Base-by-base conservation (phyloP, 768 basidiomycete species). In the Calocybe gangraenosa region DNA sequence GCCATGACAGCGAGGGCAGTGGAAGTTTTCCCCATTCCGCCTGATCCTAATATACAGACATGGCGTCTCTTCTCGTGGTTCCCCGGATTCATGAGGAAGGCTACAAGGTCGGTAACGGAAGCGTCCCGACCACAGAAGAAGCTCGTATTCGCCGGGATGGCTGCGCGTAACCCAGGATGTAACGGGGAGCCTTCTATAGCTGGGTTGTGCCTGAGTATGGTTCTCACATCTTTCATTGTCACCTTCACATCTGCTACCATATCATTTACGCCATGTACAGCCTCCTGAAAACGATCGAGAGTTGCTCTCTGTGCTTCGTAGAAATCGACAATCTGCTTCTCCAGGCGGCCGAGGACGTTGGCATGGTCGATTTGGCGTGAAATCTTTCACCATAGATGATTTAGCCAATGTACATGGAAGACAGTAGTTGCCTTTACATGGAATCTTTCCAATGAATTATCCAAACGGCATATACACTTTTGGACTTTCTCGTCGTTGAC, bases 11-110 rank as follows among this genome's bases (percentile, higher is more conserved):
- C 51, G 7, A 63, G 50, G 8, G 61, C 60, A 15, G 64, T 40
- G 1, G 64, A 58, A 0, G 66, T 67, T 41, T 65, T 67, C 0
- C 66, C 64, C 10, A 65, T 62, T 2, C 66, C 63, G 0, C 64
- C 66, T 7, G 60, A 44, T 3, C 66, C 66, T 3, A 67, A 42
- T 15, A 67, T 61, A 14, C 34, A 35, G 11, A 28, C 31, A 55
- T 40, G 21, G 51, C 52, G 7, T 57, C 54, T 35, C 66, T 54
- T 56, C 68, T 63, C n/a, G 67, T 69, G 13, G 66, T 40, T 19
- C 66, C 36, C 36, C 68, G 47, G 4, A 60, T 52, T 7, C 5
- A 28, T 5, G 25, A 28, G 25, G 11, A 28, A 28, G 25, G 25
- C 11, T 6, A 49, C 49, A 15, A 59, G 43, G 11, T 53, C 58